Evolutionary conservation across 441 rosid species (phyloP).

Genomic region (Euphorbia schlechtendalii): DNA sequence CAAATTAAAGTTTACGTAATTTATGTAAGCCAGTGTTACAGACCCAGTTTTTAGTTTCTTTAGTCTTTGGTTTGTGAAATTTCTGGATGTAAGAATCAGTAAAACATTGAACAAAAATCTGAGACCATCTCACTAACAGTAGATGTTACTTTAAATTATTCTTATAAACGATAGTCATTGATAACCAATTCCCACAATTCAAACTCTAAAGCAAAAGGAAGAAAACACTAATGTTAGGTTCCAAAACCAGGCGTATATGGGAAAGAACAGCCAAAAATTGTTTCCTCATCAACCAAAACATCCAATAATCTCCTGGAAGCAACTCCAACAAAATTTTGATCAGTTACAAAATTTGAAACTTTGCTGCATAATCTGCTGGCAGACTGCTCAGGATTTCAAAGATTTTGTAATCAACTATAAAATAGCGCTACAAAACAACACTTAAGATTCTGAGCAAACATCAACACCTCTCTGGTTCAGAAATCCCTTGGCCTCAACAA

Average conservation of each 20-base stretch:
- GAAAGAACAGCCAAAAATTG: background rate
- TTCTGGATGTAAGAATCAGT: background rate
- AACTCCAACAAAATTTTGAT: background rate
- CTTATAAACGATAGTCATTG: background rate
- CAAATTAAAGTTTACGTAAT: background rate
- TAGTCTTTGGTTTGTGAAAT: background rate
- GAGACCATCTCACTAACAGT: background rate
- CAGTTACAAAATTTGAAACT: background rate
- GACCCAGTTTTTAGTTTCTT: background rate
- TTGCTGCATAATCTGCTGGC: background rate
- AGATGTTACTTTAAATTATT: background rate
- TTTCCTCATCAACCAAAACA: background rate
- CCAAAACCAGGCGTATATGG: background rate
- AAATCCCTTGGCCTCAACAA: slow-evolving; percentile 59
- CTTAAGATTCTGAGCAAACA: slow-evolving; percentile 39
- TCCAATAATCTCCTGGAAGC: background rate
- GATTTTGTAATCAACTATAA: background rate
- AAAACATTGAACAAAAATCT: background rate
- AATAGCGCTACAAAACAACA: background rate
- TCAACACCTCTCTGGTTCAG: slow-evolving; percentile 60
- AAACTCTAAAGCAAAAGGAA: background rate
- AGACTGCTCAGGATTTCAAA: slow-evolving; percentile 3
- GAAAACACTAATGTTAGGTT: no score
- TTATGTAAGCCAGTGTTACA: background rate
- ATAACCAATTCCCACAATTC: background rate